These are phyloP conservation scores for Acrocalymma vagum DNA, from an alignment of 2,329 filamentous ascomycete species.

Conservation along the genomic window DNA sequence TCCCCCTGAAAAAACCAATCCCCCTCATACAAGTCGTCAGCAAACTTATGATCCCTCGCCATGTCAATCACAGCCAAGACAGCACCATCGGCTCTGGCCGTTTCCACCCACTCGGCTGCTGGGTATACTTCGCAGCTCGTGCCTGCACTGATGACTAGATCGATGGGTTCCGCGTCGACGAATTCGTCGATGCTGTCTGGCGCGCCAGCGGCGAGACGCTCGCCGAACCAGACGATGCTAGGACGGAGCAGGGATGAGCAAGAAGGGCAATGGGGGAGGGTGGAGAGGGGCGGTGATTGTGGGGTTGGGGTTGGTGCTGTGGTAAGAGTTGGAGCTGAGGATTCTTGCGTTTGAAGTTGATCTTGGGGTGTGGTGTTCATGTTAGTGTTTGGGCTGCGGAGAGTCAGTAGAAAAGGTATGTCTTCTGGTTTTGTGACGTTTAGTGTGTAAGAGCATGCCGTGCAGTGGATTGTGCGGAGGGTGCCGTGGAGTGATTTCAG, in stretches of 20 bases:
- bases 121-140: conserved; percentile 20
- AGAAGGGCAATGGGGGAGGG: conserved; percentile 18
- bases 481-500: conserved; percentile 13
- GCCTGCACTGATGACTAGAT: conserved; percentile 15
- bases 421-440: conserved; percentile 11
- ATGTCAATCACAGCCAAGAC: conserved; percentile 14
- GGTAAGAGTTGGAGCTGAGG: no score
- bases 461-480: conserved; percentile 14
- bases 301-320: no score
- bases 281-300: conserved; percentile 4
- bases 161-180: conserved; percentile 9
- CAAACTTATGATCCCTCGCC: conserved; percentile 3
- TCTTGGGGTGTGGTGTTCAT: no score
- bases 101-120: conserved; percentile 19
- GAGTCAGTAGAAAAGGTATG: conserved; percentile 10
- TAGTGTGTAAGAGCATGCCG: conserved; percentile 13
- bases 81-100: conserved; percentile 7
- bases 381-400: no score
- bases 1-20: conserved; percentile 68
- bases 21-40: conserved; percentile 49
- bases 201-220: conserved; percentile 14
- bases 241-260: conserved; percentile 16
- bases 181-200: conserved; percentile 17
- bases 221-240: conserved; percentile 24
- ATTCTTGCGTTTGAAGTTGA: no score